phyloP scores from a whole-genome alignment of 2,329 filamentous ascomycete species.

The Fusarium albidum region DNA sequence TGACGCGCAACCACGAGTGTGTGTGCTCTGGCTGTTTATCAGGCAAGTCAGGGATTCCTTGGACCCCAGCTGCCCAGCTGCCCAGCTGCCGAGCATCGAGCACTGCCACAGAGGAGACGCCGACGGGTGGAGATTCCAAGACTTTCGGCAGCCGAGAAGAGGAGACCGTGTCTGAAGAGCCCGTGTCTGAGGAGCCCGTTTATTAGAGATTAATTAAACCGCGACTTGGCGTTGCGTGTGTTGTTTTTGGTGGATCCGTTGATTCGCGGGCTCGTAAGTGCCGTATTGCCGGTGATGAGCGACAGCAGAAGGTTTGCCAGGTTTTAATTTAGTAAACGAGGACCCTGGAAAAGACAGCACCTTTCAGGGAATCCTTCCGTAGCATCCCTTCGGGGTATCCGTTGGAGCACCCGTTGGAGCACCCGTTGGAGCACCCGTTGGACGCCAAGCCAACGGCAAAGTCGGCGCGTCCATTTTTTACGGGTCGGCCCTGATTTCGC shows the following conservation, averaged over 20 bases:
- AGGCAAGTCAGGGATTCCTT: no score
- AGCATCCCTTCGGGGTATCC: background rate
- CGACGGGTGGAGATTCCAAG: conserved; percentile 4
- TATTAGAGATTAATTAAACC: background rate
- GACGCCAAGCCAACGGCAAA: conserved; percentile 32
- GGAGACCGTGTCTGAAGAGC: background rate
- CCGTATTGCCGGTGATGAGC: no score
- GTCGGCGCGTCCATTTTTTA: conserved; percentile 21
- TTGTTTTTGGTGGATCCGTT: background rate
- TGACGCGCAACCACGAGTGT: conserved; percentile 30
- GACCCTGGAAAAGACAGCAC: background rate
- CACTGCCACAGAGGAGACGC: no score
- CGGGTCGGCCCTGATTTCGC: conserved; percentile 26
- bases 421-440: background rate
- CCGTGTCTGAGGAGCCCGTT: background rate
- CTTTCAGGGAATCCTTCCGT: no score
- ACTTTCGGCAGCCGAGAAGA: background rate
- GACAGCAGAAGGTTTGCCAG: no score
- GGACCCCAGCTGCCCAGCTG: no score
- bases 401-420: background rate
- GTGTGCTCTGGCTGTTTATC: background rate
- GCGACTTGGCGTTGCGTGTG: background rate
- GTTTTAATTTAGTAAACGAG: background rate
- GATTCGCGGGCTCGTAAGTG: background rate
- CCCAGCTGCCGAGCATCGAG: no score